Evolutionary conservation across 2,329 filamentous ascomycete species (phyloP).

Genomic region (Sporothrix brunneoviolacea): DNA sequence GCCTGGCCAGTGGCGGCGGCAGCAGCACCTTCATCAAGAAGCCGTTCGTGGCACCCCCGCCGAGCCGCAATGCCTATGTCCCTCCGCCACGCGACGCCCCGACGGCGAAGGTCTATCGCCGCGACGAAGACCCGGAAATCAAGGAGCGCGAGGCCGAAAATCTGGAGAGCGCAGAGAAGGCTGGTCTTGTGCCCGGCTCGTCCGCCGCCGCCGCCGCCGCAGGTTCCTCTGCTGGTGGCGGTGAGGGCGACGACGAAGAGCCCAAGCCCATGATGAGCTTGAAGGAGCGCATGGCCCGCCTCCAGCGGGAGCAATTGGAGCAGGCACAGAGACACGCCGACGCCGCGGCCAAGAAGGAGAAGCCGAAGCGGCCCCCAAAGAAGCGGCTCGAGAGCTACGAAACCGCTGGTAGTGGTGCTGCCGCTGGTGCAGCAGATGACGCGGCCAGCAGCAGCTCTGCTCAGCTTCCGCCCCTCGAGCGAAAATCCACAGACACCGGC

Average conservation of each 20-base stretch:
- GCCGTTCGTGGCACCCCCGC: slow-evolving; percentile 90
- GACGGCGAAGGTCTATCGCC: slow-evolving; percentile 68
- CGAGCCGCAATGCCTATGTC: slow-evolving; percentile 85
- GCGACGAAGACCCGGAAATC: slow-evolving; percentile 78
- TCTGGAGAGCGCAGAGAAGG: slow-evolving; percentile 59
- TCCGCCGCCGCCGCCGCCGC: slow-evolving; percentile 32
- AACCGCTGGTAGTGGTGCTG: slow-evolving; percentile 3
- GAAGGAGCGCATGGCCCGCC: slow-evolving; percentile 88
- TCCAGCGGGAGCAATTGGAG: slow-evolving; percentile 91
- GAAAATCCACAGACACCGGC: slow-evolving; percentile 36
- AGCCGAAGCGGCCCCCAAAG: slow-evolving; percentile 73
- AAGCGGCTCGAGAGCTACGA: slow-evolving; percentile 50
- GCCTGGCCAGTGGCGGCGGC: slow-evolving; percentile 50
- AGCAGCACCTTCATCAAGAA: slow-evolving; percentile 75
- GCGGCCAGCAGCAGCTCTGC: slow-evolving; percentile 19
- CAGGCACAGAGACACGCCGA: slow-evolving; percentile 79
- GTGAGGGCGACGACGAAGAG: slow-evolving; percentile 58
- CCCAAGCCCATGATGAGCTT: slow-evolving; percentile 87
- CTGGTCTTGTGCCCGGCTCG: slow-evolving; percentile 48
- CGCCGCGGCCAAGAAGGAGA: slow-evolving; percentile 73
- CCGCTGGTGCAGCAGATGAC: slow-evolving; percentile 23
- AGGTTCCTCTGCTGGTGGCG: not conserved
- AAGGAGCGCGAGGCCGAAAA: slow-evolving; percentile 60
- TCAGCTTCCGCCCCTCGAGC: slow-evolving; percentile 35
- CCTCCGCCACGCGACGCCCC: slow-evolving; percentile 66